phyloP scores from a whole-genome alignment of 345 rosid genomes.

The Camelina sativa region DNA sequence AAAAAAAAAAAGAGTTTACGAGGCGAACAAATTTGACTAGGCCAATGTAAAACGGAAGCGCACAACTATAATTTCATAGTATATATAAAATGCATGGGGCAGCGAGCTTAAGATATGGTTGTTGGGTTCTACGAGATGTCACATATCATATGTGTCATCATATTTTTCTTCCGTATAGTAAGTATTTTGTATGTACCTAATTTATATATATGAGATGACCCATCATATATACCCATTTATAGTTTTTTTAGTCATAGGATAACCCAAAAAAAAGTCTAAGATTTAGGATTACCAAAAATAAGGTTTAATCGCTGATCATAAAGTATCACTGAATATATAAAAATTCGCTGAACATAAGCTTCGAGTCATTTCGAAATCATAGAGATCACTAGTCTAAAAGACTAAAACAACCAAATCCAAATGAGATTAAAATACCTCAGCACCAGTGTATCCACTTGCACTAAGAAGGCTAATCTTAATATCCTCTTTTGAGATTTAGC shows the following conservation, averaged over 20 bases:
- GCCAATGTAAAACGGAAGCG: not conserved
- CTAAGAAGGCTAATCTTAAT: no score
- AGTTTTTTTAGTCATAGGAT: not conserved
- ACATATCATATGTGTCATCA: not conserved
- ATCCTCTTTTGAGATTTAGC: no score
- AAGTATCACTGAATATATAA: no score
- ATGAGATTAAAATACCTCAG: no score
- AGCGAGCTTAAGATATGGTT: conserved; percentile 27
- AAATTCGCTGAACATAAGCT: no score
- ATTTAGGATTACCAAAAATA: not conserved
- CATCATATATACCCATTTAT: not conserved
- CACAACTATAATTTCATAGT: conserved; percentile 1
- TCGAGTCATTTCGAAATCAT: no score
- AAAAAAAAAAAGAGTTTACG: not conserved
- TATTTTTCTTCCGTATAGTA: not conserved
- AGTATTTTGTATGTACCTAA: not conserved
- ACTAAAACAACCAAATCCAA: no score
- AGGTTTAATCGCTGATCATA: not conserved
- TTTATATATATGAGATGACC: not conserved
- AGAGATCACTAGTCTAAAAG: no score
- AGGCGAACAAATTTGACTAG: conserved; percentile 17
- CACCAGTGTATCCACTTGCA: no score
- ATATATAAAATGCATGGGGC: not conserved
- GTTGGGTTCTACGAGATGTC: conserved; percentile 27
- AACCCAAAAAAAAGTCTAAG: no score